Percentiles rank a stretch among this genome's conserved stretches.
These are phyloP conservation scores for Didymella pinodella DNA, from an alignment of 2,329 filamentous ascomycete species.

Conservation along the genomic window DNA sequence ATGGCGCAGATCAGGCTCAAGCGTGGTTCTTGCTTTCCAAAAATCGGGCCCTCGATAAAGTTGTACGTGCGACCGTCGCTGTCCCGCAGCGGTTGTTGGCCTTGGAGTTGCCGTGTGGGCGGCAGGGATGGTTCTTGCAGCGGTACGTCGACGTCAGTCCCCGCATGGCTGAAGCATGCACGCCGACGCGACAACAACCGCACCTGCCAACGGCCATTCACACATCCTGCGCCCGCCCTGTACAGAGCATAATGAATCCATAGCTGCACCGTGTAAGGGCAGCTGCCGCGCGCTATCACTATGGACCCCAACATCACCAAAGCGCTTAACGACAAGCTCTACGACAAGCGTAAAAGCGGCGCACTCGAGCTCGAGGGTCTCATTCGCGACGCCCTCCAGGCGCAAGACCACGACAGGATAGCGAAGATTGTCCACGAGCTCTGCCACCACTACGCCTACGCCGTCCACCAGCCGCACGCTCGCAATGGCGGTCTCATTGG, in stretches of 20 bases:
- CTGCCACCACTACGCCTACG: constrained; percentile 97
- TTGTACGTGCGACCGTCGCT: constrained; percentile 1
- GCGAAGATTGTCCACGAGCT: constrained; percentile 92
- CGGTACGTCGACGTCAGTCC: constrained; percentile 18
- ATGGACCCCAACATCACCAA: constrained; percentile 94
- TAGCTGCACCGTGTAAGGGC: constrained; percentile 41
- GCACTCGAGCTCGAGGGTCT: constrained; percentile 92
- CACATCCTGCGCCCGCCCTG: constrained; percentile 10
- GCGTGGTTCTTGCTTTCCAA: background rate
- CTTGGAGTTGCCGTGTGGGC: constrained; percentile 12
- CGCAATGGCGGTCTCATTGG: constrained; percentile 96
- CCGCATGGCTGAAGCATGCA: constrained; percentile 17
- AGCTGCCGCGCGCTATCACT: constrained; percentile 27
- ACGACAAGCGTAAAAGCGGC: constrained; percentile 96
- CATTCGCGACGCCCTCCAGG: constrained; percentile 82
- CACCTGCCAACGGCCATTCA: constrained; percentile 15
- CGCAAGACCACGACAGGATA: constrained; percentile 80
- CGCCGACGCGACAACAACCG: constrained; percentile 19
- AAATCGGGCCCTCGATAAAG: background rate
- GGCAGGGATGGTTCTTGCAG: constrained; percentile 12
- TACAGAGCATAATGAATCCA: constrained; percentile 10
- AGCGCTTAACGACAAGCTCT: constrained; percentile 95
- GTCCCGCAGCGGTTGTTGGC: constrained; percentile 14
- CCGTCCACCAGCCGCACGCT: constrained; percentile 94
- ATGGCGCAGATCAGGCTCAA: constrained; percentile 18